Percentiles rank a stretch among this genome's conserved stretches.
These are phyloP conservation scores for Dissophora globulifera DNA, from an alignment of 192 early-diverging fungal genomes.

Conservation along the genomic window DNA sequence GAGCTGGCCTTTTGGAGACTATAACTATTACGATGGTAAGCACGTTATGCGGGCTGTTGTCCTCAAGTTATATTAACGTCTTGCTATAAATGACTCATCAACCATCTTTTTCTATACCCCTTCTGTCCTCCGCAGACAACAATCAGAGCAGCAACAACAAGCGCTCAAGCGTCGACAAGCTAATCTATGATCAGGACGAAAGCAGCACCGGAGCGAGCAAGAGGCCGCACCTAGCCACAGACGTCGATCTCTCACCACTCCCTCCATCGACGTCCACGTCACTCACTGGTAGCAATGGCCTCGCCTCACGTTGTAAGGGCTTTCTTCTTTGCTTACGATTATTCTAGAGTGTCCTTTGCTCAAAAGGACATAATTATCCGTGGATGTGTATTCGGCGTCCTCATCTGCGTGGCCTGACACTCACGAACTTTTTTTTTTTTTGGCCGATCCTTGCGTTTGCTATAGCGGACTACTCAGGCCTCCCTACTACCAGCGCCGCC, in stretches of 20 bases:
- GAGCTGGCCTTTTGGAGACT: conserved; percentile 58
- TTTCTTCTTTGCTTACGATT: conserved; percentile 8
- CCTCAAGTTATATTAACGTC: too few species aligned
- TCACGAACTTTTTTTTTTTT: conserved; percentile 11
- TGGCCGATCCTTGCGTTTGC: not conserved
- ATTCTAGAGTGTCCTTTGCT: conserved; percentile 1
- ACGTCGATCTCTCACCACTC: conserved; percentile 33
- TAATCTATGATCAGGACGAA: conserved; percentile 10
- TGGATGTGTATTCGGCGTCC: not conserved
- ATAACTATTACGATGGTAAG: conserved; percentile 54
- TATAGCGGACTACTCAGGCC: conserved; percentile 24
- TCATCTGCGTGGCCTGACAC: conserved; percentile 13
- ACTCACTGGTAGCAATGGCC: conserved; percentile 3
- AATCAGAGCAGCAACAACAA: conserved; percentile 33
- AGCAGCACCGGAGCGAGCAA: conserved; percentile 16
- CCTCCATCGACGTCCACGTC: conserved; percentile 25
- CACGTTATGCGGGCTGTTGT: too few species aligned
- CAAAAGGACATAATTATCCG: conserved; percentile 48
- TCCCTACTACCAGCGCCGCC: conserved; percentile 17
- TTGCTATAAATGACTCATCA: not conserved
- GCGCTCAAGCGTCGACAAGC: conserved; percentile 22
- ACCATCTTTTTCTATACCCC: not conserved
- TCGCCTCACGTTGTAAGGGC: conserved; percentile 39
- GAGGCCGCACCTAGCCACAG: conserved; percentile 29
- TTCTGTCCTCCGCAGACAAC: conserved; percentile 4